A percentile compares a stretch with the other conserved stretches of the same genome.
Conservation (phyloP, 768 basidiomycete species). For the Calocybe indica region DNA sequence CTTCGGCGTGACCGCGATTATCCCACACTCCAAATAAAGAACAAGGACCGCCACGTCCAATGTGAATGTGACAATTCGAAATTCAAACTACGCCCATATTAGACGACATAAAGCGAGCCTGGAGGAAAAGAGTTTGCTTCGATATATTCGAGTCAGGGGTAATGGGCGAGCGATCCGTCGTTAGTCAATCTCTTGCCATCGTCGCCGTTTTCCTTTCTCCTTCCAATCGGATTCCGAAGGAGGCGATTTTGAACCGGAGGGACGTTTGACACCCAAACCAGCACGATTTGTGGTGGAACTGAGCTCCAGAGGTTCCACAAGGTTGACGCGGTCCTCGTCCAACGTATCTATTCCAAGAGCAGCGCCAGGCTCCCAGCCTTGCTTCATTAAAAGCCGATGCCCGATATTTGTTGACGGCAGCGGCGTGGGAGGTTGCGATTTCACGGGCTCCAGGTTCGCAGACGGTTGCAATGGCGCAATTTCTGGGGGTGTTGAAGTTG, state of each 20-base stretch:
- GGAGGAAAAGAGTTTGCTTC: background rate
- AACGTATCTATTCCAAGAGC: slow-evolving; percentile 33
- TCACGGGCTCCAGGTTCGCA: slow-evolving; percentile 11
- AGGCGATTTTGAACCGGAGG: slow-evolving; percentile 13
- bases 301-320: slow-evolving; percentile 55
- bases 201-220: slow-evolving; percentile 31
- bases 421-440: slow-evolving; percentile 40
- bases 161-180: background rate
- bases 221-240: slow-evolving; percentile 27
- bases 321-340: slow-evolving; percentile 30
- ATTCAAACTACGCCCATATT: too few relatives aligned
- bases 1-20: slow-evolving; percentile 10
- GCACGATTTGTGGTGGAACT: slow-evolving; percentile 36
- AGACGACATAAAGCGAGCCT: background rate
- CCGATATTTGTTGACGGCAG: slow-evolving; percentile 59
- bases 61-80: too few relatives aligned
- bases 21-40: slow-evolving; percentile 3
- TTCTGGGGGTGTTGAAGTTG: slow-evolving; percentile 5
- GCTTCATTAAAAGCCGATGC: slow-evolving; percentile 60
- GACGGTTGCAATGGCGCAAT: too few relatives aligned
- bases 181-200: slow-evolving; percentile 25
- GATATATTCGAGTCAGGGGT: background rate
- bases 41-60: too few relatives aligned
- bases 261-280: slow-evolving; percentile 46
- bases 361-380: slow-evolving; percentile 72